Percentiles rank a stretch among this genome's conserved stretches.
Evolutionary conservation across 805 yeast species (phyloP).

Genomic region (Hanseniaspora jakobsenii): DNA sequence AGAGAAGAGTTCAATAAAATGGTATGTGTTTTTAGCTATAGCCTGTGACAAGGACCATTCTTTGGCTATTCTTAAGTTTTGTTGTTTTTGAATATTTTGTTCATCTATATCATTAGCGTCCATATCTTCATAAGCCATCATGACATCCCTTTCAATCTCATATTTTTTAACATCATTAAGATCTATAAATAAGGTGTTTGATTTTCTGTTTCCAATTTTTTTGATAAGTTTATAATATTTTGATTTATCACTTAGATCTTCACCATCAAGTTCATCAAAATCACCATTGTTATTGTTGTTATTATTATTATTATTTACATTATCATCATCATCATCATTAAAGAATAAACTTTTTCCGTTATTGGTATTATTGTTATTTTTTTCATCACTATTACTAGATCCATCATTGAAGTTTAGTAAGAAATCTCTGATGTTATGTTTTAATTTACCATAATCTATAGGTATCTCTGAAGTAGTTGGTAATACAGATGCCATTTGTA

Average conservation of each 20-base stretch:
- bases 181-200: constrained; percentile 55
- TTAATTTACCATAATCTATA: constrained; percentile 60
- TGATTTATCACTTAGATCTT: constrained; percentile 32
- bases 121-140: constrained; percentile 24
- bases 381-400: neutral
- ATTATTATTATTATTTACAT: too few relatives aligned
- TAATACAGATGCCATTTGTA: constrained; percentile 24
- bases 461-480: constrained; percentile 54
- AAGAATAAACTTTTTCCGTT: constrained; percentile 16
- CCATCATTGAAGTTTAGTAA: constrained; percentile 48
- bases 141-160: constrained; percentile 38
- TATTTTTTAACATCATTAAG: constrained; percentile 71
- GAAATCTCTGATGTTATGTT: constrained; percentile 49
- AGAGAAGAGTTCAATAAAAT: constrained; percentile 67
- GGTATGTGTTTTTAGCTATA: constrained; percentile 61
- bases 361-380: constrained; percentile 15
- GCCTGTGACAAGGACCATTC: constrained; percentile 35
- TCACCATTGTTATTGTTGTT: too few relatives aligned
- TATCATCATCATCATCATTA: constrained; percentile 25
- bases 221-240: constrained; percentile 71
- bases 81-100: constrained; percentile 11
- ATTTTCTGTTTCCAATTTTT: constrained; percentile 71
- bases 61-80: neutral
- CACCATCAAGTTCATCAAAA: constrained; percentile 26
- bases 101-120: constrained; percentile 22